phyloP scores from a whole-genome alignment of 345 rosid genomes.

The Schrenkiella parvula region DNA sequence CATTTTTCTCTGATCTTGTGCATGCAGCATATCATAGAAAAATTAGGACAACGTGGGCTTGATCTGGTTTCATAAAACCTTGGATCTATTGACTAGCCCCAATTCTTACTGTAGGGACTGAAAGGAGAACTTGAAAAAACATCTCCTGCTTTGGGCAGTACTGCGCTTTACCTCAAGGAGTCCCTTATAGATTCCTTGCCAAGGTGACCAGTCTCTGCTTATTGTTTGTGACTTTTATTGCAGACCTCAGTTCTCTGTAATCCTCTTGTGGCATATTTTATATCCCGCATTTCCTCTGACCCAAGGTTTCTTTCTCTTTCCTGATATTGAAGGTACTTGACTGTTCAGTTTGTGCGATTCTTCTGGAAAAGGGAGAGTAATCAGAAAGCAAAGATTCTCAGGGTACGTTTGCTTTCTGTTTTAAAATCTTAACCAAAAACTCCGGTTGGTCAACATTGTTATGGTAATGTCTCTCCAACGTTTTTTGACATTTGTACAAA shows the following conservation, averaged over 20 bases:
- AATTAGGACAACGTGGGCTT: background rate
- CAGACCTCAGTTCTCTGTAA: background rate
- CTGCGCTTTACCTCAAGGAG: constrained; percentile 83
- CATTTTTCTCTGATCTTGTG: background rate
- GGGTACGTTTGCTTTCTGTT: constrained; percentile 45
- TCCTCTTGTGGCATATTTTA: background rate
- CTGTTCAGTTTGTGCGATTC: constrained; percentile 98
- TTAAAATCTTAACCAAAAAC: background rate
- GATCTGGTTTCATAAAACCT: background rate
- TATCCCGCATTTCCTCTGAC: background rate
- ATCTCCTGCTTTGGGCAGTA: constrained; percentile 78
- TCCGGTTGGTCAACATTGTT: background rate
- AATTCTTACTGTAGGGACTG: constrained; percentile 51
- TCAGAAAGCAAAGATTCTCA: constrained; percentile 95
- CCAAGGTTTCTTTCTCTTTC: background rate
- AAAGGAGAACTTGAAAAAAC: constrained; percentile 96
- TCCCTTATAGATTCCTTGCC: constrained; percentile 81
- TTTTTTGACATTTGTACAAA: constrained; percentile 54
- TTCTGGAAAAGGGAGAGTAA: constrained; percentile 99
- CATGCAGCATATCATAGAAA: background rate
- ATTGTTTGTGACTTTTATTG: background rate
- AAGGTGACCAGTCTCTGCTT: constrained; percentile 40
- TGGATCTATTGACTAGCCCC: background rate
- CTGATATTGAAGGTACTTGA: constrained; percentile 66
- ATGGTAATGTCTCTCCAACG: background rate